Conservation (phyloP, 306 rosid genomes). For the Casuarina cunninghamiana region DNA sequence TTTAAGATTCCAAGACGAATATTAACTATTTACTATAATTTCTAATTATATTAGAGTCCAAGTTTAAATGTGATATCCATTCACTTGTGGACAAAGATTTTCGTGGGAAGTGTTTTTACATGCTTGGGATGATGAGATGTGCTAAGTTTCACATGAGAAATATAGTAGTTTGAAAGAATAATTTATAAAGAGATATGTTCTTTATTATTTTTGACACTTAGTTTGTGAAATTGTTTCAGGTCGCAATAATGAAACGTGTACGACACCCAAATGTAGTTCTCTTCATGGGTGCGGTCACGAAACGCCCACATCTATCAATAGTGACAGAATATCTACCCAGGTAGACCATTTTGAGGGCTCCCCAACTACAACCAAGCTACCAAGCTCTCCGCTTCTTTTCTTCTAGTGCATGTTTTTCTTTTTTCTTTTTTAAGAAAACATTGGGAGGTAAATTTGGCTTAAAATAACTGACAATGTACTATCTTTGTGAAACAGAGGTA, state of each 20-base stretch:
- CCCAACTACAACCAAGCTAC: background rate
- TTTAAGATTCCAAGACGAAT: too few relatives aligned
- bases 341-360: conserved; percentile 36
- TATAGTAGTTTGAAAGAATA: too few relatives aligned
- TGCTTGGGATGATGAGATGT: too few relatives aligned
- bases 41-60: too few relatives aligned
- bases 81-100: too few relatives aligned
- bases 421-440: background rate
- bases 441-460: conserved; percentile 10
- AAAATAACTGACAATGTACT: conserved; percentile 10
- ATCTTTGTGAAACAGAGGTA: conserved; percentile 61
- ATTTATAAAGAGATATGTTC: too few relatives aligned
- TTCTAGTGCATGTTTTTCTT: background rate
- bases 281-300: conserved; percentile 98
- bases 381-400: background rate
- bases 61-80: too few relatives aligned
- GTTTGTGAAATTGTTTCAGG: conserved; percentile 49
- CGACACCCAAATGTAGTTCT: conserved; percentile 98
- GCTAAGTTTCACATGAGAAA: too few relatives aligned
- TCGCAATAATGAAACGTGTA: conserved; percentile 95
- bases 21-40: too few relatives aligned
- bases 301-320: conserved; percentile 83
- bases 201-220: background rate
- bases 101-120: too few relatives aligned
- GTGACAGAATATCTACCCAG: conserved; percentile 94